A percentile compares a stretch with the other conserved stretches of the same genome.
Evolutionary conservation across 192 early-diverging fungal genomes (phyloP).

Genomic region (Physocladia obscura): DNA sequence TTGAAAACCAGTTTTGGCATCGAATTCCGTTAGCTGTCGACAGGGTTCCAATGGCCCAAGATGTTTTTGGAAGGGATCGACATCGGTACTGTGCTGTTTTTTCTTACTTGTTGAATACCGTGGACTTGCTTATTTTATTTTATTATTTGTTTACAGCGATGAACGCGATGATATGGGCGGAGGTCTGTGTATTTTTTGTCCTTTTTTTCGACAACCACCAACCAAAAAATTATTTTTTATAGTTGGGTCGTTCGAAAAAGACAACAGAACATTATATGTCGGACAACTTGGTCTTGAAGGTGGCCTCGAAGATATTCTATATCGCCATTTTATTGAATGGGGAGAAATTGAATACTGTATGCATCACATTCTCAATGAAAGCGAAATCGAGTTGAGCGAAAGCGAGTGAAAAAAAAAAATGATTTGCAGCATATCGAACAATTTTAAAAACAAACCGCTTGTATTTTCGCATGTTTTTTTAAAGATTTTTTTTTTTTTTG

Average conservation of each 20-base stretch:
- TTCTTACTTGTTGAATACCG: not conserved
- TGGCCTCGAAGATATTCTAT: constrained; percentile 39
- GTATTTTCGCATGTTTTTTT: constrained; percentile 32
- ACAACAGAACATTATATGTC: constrained; percentile 76
- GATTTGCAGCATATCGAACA: not conserved
- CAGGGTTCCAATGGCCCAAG: constrained; percentile 44
- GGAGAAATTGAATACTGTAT: constrained; percentile 75
- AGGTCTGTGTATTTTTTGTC: constrained; percentile 41
- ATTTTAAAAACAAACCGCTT: constrained; percentile 8
- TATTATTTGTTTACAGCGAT: constrained; percentile 31
- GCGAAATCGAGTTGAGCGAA: too few species aligned
- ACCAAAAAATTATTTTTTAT: constrained; percentile 34
- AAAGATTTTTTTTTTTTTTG: not conserved
- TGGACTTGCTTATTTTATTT: not conserved
- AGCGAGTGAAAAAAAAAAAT: not conserved
- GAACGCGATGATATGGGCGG: constrained; percentile 65
- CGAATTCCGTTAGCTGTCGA: constrained; percentile 53
- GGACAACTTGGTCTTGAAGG: constrained; percentile 54
- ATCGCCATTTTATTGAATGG: constrained; percentile 71
- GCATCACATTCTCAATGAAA: constrained; percentile 10
- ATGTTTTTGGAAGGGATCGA: constrained; percentile 80
- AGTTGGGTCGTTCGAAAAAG: constrained; percentile 78
- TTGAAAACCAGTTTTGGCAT: constrained; percentile 48
- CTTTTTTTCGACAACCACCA: not conserved
- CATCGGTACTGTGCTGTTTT: constrained; percentile 23